Evolutionary conservation across 108 stramenopile species (phyloP), one percentile per base, ranked within the genome.

Genomic region (Conticribra guillardii): DNA sequence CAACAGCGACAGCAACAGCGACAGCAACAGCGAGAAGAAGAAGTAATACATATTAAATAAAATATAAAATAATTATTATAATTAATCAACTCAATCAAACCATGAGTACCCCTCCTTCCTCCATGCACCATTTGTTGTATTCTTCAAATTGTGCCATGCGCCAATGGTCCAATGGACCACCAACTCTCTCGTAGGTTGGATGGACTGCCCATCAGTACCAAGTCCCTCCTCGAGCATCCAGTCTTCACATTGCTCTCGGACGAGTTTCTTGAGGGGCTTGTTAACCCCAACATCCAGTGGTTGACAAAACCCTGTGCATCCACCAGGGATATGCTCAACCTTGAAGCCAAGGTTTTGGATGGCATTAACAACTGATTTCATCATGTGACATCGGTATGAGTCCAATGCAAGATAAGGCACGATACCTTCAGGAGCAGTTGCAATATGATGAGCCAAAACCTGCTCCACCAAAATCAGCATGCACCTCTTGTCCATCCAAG

Each of bases 241-340:
- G 11, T 41, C 37, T 11, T 41, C 50, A 9, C 50, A 21, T 51
- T 11, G n/a, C 4, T n/a, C 21, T 11, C 50, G 50, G 21, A 76
- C 53, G 18, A 31, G 31, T 2, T 18, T 28, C 17, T 49, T 52
- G 17, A 49, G 31, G 14, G 11, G 21, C 33, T 52, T 64, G 19
- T 64, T 50, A 21, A 64, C n/a, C 18, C 55, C 67, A 16, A 55
- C 67, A 34, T 67, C 33, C 16, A 55, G 17, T 30, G 65, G 65
- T 32, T 67, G 65, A 33, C 53, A 67, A 9, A 57, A 44, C 17
- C 11, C 30, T 44, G 67, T 68, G 26, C 67, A 68, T 32, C 67
- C 67, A 48, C 67, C 67, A 17, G 67, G 67, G 54, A 68, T 57
- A 54, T 56, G 67, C 27, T 24, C 21, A 5, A 46, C 54, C 29